These are phyloP conservation scores for Talaromyces sp. DNA, from an alignment of 2,329 filamentous ascomycete genomes.

Conservation along the genomic window DNA sequence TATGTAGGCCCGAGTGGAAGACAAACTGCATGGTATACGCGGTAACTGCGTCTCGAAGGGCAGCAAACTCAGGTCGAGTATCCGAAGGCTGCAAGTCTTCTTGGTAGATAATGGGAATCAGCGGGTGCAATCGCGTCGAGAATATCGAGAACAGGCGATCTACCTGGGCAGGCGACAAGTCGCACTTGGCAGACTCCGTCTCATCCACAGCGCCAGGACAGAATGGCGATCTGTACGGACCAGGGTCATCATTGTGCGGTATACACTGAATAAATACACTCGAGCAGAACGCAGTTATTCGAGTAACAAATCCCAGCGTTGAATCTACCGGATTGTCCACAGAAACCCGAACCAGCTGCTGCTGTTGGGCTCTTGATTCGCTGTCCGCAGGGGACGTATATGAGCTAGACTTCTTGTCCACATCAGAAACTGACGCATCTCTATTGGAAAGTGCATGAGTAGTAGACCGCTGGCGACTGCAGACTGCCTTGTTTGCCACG, in stretches of 20 bases:
- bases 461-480: background rate
- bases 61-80: background rate
- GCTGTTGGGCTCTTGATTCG: background rate
- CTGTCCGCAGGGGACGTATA: background rate
- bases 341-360: background rate
- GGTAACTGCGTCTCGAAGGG: constrained; percentile 14
- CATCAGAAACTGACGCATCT: background rate
- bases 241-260: background rate
- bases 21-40: constrained; percentile 17
- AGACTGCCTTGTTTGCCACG: background rate
- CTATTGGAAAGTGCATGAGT: background rate
- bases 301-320: background rate
- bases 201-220: background rate
- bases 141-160: constrained; percentile 9
- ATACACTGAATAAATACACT: background rate
- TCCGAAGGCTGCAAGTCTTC: constrained; percentile 6
- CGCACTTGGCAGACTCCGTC: background rate
- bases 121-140: constrained; percentile 12
- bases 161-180: background rate
- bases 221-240: background rate
- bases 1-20: constrained; percentile 13
- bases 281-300: background rate
- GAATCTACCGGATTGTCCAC: background rate
- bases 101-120: constrained; percentile 9
- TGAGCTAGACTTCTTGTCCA: background rate